Evolutionary conservation across 2,329 filamentous ascomycete genomes (phyloP), one percentile per base, ranked within the genome.

Genomic region (Davidsoniella neocaledoniae): DNA sequence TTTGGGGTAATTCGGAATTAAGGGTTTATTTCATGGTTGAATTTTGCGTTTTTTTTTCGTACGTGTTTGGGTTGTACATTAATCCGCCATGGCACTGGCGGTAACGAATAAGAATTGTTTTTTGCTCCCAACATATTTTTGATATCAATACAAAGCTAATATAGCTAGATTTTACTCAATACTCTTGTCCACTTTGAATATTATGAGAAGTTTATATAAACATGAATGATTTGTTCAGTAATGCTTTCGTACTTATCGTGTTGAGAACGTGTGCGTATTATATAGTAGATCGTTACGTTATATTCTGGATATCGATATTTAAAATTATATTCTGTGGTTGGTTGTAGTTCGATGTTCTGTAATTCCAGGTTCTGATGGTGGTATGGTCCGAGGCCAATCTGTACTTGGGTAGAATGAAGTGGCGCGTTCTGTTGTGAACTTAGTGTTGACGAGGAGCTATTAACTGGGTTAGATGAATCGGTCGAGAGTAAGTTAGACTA

Each of bases 1-100:
- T 83, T 79, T 75, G 75, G 76, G 78, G 78, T 83, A 73, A 81
- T 54, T 54, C 74, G 79, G 81, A 50, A 50, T 77, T 75, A 78
- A 29, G 78, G 78, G 77, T 78, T 79, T 50, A 37, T 51, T 75
- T 77, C 60, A 50, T 68, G 80, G 77, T 58, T 57, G 55, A 57
- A 56, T 58, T 74, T 54, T 43, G 63, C 74, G 77, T 71, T 66
- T 71, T 71, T 71, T 71, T 69, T 65, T 66, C 67, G 66, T 70
- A 71, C 62, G 59, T 61, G 70, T 74, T 70, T 66, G 72, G 77
- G 75, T 76, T 81, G 77, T 81, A 81, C 76, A 81, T 78, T 81
- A 80, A 76, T 74, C 72, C 72, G 33, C 74, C 74, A 76, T 73
- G 76, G 73, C 72, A 69, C 75, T 70, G 74, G 52, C 50, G 51